These are phyloP conservation scores for Gentiana dahurica DNA, from an alignment of 257 asterid species.

Conservation along the genomic window DNA sequence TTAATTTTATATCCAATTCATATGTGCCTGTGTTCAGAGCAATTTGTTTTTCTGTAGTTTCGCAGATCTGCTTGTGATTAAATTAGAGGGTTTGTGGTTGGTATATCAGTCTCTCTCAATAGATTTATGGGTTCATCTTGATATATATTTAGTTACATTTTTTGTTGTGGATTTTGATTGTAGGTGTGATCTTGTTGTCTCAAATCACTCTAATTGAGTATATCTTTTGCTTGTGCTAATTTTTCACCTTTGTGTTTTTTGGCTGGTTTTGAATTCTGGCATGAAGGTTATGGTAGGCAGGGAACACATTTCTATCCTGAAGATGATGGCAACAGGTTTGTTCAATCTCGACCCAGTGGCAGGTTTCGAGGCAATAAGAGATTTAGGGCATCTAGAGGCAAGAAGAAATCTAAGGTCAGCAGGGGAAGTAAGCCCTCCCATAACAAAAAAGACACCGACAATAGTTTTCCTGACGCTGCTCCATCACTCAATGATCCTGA, in stretches of 20 bases:
- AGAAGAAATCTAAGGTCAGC: slow-evolving; percentile 44
- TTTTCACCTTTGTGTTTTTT: slow-evolving; percentile 12
- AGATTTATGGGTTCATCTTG: too few relatives aligned
- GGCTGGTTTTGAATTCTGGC: slow-evolving; percentile 21
- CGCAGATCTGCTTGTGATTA: too few relatives aligned
- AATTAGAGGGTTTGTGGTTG: too few relatives aligned
- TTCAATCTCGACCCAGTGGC: slow-evolving; percentile 57
- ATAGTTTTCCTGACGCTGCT: slow-evolving; percentile 43
- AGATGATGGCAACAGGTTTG: slow-evolving; percentile 52
- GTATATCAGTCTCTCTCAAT: too few relatives aligned
- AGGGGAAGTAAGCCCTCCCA: slow-evolving; percentile 61
- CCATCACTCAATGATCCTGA: slow-evolving; percentile 51
- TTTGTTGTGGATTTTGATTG: not conserved
- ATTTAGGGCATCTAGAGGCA: slow-evolving; percentile 42
- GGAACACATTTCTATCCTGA: slow-evolving; percentile 72
- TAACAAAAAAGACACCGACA: slow-evolving; percentile 64
- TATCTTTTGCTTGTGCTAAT: slow-evolving; percentile 18
- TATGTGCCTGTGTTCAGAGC: too few relatives aligned
- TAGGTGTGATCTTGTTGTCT: slow-evolving; percentile 2
- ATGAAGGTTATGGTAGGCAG: slow-evolving; percentile 98
- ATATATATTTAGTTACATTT: not conserved
- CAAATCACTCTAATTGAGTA: slow-evolving; percentile 3
- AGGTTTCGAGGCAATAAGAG: slow-evolving; percentile 59
- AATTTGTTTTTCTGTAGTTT: too few relatives aligned
- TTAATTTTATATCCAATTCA: too few relatives aligned